phyloP scores from a whole-genome alignment of 2,329 filamentous ascomycete species.

The Kalaharituber pfeilii region DNA sequence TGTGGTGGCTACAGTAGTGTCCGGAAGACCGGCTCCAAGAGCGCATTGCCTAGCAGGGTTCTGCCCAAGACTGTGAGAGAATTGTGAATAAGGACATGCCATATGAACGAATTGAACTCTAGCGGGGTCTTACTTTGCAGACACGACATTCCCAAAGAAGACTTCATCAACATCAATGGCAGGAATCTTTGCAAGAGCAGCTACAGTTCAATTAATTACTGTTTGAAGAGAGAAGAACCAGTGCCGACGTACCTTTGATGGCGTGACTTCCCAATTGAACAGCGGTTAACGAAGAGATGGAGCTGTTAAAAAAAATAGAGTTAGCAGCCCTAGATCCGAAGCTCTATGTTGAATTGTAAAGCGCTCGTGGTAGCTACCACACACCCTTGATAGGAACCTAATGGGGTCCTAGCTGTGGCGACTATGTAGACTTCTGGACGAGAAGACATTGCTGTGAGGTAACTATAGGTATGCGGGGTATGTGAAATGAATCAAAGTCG shows the following conservation, averaged over 20 bases:
- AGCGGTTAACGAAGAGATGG: conserved; percentile 71
- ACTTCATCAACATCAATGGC: conserved; percentile 90
- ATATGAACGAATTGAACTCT: conserved; percentile 2
- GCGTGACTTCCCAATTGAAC: conserved; percentile 75
- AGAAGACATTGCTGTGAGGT: not conserved
- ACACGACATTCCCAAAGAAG: conserved; percentile 95
- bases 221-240: not conserved
- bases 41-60: conserved; percentile 92
- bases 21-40: conserved; percentile 66
- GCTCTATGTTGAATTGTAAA: not conserved
- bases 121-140: conserved; percentile 54
- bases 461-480: not conserved
- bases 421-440: conserved; percentile 64
- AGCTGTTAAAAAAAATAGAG: conserved; percentile 36
- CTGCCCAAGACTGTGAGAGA: conserved; percentile 57
- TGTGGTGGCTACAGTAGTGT: conserved; percentile 70
- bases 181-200: conserved; percentile 69
- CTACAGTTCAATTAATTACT: conserved; percentile 25
- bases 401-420: conserved; percentile 72
- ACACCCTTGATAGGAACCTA: conserved; percentile 89
- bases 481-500: too few species aligned
- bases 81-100: conserved; percentile 14
- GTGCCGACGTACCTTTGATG: conserved; percentile 60
- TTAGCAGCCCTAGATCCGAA: conserved; percentile 6
- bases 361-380: conserved; percentile 20